Base-by-base conservation (phyloP, 495 filamentous ascomycete genomes). In the Penicillium tannophilum region DNA sequence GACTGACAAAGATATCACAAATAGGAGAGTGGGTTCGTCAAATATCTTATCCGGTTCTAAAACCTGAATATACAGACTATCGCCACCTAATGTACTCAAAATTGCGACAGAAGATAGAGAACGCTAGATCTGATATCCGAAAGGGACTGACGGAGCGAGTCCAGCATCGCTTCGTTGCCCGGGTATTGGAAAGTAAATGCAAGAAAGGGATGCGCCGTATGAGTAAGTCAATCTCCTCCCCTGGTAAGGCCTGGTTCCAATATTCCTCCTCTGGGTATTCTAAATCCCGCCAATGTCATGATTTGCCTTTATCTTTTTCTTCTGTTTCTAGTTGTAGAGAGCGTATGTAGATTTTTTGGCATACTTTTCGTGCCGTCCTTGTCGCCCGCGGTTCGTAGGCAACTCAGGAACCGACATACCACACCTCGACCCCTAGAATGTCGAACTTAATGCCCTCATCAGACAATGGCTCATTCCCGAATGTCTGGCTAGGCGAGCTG, bases 391-490 rank as follows among this genome's bases (percentile, higher is more conserved):
- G 11, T 46, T 35, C 43, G 19, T 46, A 7, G 9, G 42, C 33
- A 45, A 6, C 12, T 76, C 55, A 80, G 12, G 75, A 64, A 11
- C 81, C 80, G 56, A 97, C 82, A 68, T 87, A 91, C 93, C 93
- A 98, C 19, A 97, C 71, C 77, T 98, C 95, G 3, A 97, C 90
- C 9, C 92, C 93, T 2, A 97, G 62, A 6, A 98, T 83, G 53
- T 94, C 92, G 66, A 97, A 98, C 68, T 96, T 97, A 64, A 86
- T 84, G 6, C 94, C 94, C 58, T 94, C 90, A 56, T 96, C 93
- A 60, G 93, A 97, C n/a, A 98, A 81, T 31, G 87, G 88, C 76
- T 98, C 92, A 63, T 98, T 98, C 1, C 92, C 92, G 72, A 98
- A 98, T 3, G 94, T 98, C 64, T 89, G 86, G 66, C 90, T 93